Percentiles rank a stretch among this genome's conserved stretches.
Conservation (phyloP, 225 moss, liverwort and hornwort genomes). For the Straminergon stramineum region DNA sequence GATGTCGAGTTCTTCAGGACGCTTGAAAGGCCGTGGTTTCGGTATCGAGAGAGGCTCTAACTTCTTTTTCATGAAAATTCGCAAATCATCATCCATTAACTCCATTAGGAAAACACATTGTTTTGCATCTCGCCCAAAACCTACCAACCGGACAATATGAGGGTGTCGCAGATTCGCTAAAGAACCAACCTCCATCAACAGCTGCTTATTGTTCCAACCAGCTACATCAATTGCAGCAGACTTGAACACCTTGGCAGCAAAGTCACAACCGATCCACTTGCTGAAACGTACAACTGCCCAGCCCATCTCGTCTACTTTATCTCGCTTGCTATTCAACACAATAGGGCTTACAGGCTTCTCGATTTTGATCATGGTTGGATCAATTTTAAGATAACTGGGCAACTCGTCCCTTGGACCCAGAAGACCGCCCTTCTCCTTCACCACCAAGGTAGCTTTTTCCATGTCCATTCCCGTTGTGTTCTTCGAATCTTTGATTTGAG, state of each 20-base stretch:
- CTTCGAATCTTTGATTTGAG: neutral
- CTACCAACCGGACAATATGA: slow-evolving; percentile 9
- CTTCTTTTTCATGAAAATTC: neutral
- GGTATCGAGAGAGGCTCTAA: neutral
- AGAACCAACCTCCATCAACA: slow-evolving; percentile 19
- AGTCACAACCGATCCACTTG: slow-evolving; percentile 13
- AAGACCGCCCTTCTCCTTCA: neutral
- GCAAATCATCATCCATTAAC: slow-evolving; percentile 16
- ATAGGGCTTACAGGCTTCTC: neutral
- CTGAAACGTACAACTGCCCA: neutral
- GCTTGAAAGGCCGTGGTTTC: neutral
- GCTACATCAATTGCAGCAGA: neutral
- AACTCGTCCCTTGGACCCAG: neutral
- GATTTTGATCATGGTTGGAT: neutral
- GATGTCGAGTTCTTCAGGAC: slow-evolving; percentile 11
- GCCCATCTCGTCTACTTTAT: neutral
- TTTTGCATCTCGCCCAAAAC: neutral
- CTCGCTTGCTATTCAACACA: neutral
- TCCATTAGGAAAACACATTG: slow-evolving; percentile 6
- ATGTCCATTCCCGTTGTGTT: neutral
- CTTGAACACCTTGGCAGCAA: slow-evolving; percentile 15
- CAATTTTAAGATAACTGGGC: neutral
- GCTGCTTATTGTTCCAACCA: slow-evolving; percentile 4
- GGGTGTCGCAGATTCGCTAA: slow-evolving; percentile 12
- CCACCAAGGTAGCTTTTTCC: neutral